phyloP scores from a whole-genome alignment of 345 rosid genomes.

The Sisymbrium irio region DNA sequence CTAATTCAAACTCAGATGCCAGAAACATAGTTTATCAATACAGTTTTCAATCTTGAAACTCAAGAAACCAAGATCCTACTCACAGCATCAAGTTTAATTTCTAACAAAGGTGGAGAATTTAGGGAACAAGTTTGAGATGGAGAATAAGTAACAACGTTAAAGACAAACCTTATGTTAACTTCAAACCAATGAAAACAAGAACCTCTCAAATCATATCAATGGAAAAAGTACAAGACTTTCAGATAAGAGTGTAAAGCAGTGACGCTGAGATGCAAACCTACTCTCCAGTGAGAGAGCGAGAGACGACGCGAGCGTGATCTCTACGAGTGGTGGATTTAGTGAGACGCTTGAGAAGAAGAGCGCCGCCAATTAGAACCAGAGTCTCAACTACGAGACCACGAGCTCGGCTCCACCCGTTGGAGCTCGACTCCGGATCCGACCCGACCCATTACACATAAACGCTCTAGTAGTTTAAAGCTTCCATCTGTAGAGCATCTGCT shows the following conservation, averaged over 20 bases:
- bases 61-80: background rate
- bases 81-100: background rate
- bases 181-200: background rate
- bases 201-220: too few species aligned
- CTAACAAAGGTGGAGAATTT: too few species aligned
- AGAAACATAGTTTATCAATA: too few species aligned
- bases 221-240: too few species aligned
- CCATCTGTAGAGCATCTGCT: background rate
- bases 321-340: conserved; percentile 91
- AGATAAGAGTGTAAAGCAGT: too few species aligned
- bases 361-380: conserved; percentile 70
- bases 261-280: conserved; percentile 46
- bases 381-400: conserved; percentile 69
- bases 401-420: conserved; percentile 72
- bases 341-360: conserved; percentile 66
- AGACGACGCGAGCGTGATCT: conserved; percentile 73
- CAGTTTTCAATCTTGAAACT: background rate
- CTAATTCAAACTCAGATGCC: conserved; percentile 10
- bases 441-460: conserved; percentile 35
- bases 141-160: too few species aligned
- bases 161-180: conserved; percentile 81
- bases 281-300: conserved; percentile 76
- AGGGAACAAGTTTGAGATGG: background rate
- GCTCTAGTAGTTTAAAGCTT: background rate
- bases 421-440: conserved; percentile 46